Percentiles rank a stretch among this genome's conserved stretches.
Conservation (phyloP, 768 basidiomycete genomes). For the Leucocoprinus leucothites region DNA sequence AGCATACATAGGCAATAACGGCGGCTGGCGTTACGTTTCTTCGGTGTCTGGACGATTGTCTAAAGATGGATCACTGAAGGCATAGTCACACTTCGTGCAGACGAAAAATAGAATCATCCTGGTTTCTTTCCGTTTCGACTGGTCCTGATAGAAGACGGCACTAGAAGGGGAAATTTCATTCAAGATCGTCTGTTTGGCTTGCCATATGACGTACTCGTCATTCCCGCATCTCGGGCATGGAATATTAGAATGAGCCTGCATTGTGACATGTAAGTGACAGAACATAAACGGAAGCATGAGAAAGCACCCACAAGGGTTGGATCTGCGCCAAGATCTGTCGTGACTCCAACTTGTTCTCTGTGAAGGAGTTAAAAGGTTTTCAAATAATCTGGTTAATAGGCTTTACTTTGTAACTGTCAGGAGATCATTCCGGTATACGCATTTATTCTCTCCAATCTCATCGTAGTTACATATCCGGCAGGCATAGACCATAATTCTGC, state of each 20-base stretch:
- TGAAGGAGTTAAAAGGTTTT: constrained; percentile 3
- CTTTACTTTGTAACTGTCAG: constrained; percentile 88
- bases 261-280: neutral
- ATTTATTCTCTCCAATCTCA: constrained; percentile 82
- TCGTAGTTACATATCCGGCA: constrained; percentile 89
- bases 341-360: constrained; percentile 94
- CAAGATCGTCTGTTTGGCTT: neutral
- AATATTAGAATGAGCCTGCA: constrained; percentile 82
- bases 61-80: constrained; percentile 68
- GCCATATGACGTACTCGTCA: constrained; percentile 62
- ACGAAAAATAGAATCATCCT: constrained; percentile 93
- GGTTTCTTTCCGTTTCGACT: constrained; percentile 94
- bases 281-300: neutral
- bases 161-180: constrained; percentile 37
- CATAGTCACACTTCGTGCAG: constrained; percentile 77
- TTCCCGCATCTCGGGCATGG: constrained; percentile 79
- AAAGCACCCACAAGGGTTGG: constrained; percentile 69
- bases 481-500: constrained; percentile 83
- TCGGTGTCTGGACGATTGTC: constrained; percentile 37
- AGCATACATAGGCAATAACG: neutral
- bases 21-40: constrained; percentile 12
- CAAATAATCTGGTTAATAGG: constrained; percentile 17
- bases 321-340: constrained; percentile 82
- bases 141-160: constrained; percentile 93
- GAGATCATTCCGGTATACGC: constrained; percentile 92